Percentiles rank a stretch among this genome's conserved stretches.
Conservation (phyloP, 108 stramenopile species). For the Nitzschia palea region DNA sequence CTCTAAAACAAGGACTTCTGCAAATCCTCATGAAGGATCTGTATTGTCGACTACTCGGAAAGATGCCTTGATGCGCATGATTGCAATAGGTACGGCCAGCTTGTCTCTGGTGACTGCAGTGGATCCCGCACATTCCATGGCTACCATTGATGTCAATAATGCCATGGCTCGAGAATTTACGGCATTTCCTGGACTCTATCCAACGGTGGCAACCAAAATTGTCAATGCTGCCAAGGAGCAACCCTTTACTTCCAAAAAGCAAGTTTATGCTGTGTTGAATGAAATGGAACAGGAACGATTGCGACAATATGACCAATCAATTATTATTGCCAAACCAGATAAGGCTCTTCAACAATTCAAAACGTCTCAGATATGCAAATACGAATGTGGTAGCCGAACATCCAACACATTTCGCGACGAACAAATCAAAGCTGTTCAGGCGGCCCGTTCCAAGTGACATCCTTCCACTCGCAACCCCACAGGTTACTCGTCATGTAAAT, state of each 20-base stretch:
- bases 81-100: no score
- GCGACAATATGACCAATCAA: slow-evolving; percentile 25
- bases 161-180: slow-evolving; percentile 38
- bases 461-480: no score
- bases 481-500: no score
- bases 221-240: slow-evolving; percentile 30
- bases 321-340: slow-evolving; percentile 26
- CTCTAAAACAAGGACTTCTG: not conserved
- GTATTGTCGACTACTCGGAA: not conserved
- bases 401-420: slow-evolving; percentile 25
- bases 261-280: slow-evolving; percentile 26
- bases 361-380: slow-evolving; percentile 38
- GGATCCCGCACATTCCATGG: slow-evolving; percentile 12
- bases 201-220: slow-evolving; percentile 38
- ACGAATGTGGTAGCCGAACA: slow-evolving; percentile 31
- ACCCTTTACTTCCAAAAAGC: slow-evolving; percentile 23
- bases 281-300: slow-evolving; percentile 30
- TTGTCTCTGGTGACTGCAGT: no score
- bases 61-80: no score
- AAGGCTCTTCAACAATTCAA: slow-evolving; percentile 27
- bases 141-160: slow-evolving; percentile 39
- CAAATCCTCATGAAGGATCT: not conserved
- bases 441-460: no score
- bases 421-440: slow-evolving; percentile 30
- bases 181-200: slow-evolving; percentile 36